Evolutionary conservation across 2,329 filamentous ascomycete genomes (phyloP), one percentile per base, ranked within the genome.

Genomic region (Plectosphaerella plurivora): DNA sequence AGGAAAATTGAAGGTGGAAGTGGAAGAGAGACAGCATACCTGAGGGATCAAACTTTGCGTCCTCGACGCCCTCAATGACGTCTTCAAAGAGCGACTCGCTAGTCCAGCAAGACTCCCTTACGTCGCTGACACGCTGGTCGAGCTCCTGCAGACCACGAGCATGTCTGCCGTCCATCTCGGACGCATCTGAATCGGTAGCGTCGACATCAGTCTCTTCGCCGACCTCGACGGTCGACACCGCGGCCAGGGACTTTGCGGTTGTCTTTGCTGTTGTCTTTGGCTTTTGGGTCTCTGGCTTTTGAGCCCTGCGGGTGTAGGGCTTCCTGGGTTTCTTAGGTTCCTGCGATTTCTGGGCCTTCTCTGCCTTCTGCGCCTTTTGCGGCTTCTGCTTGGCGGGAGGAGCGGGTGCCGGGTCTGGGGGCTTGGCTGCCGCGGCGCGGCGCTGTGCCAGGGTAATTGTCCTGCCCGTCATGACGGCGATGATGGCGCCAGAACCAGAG

Each of bases 71-170:
- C 51, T 85, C 79, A 50, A 88, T 72, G 35, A 77, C 73, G 60
- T 87, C 84, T 56, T 83, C 82, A 55, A 83, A 84, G 3, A 87
- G 68, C 24, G 83, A 87, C 57, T 86, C 79, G 6, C 77, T 79
- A 60, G 86, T 84, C 83, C 82, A 86, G 47, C 52, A 56, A 12
- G 76, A 76, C 49, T 81, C 78, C 52, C 70, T 70, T 5, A 75
- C 71, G 53, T 81, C 77, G 28, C 73, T 74, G 57, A 80, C 73
- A 59, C 74, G 71, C 57, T 79, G 74, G 57, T 81, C 77, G 10
- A 80, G 69, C 53, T 81, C 77, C 16, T 53, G 56, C 15, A 58
- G 52, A 24, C 56, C 68, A 45, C 66, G 65, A 6, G 67, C 69
- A 11, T 63, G 60, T 12, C 18, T 44, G n/a, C n/a, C 16, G 16